Evolutionary conservation across 148 eudicot species (phyloP).

Genomic region (Limonium bicolor): DNA sequence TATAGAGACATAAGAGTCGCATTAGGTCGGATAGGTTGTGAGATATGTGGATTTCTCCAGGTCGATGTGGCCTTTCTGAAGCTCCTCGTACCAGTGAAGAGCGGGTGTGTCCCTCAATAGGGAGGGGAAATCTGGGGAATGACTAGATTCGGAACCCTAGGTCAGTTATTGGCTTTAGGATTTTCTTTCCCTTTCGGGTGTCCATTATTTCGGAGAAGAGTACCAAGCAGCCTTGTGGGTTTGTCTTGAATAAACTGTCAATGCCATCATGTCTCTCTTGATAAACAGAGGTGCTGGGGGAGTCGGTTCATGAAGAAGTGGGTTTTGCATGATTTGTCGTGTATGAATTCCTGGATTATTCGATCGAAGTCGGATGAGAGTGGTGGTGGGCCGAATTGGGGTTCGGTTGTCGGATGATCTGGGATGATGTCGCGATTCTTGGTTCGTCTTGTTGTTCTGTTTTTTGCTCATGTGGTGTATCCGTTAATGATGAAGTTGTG

Average conservation of each 20-base stretch:
- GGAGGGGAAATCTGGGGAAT: constrained; percentile 49
- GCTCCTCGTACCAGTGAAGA: constrained; percentile 29
- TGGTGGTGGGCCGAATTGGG: too few relatives aligned
- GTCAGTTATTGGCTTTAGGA: constrained; percentile 41
- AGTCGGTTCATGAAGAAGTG: constrained; percentile 83
- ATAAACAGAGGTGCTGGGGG: constrained; percentile 44
- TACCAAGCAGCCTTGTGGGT: constrained; percentile 54
- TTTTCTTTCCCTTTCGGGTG: constrained; percentile 22
- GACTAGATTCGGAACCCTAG: constrained; percentile 31
- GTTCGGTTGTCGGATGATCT: too few relatives aligned
- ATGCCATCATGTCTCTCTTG: constrained; percentile 35
- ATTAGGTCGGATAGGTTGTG: constrained; percentile 79
- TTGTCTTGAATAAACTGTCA: constrained; percentile 54
- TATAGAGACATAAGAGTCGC: constrained; percentile 54
- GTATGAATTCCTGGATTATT: too few relatives aligned
- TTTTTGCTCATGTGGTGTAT: too few relatives aligned
- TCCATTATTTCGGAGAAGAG: constrained; percentile 60
- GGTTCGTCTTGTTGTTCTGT: too few relatives aligned
- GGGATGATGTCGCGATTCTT: too few relatives aligned
- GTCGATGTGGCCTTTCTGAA: constrained; percentile 30
- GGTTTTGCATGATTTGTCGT: constrained; percentile 33
- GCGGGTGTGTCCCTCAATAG: constrained; percentile 54
- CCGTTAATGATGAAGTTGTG: too few relatives aligned
- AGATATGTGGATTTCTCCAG: constrained; percentile 52
- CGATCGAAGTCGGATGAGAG: too few relatives aligned